Base-by-base conservation (phyloP, 75 land plant species). In the Picea sitchensis region DNA sequence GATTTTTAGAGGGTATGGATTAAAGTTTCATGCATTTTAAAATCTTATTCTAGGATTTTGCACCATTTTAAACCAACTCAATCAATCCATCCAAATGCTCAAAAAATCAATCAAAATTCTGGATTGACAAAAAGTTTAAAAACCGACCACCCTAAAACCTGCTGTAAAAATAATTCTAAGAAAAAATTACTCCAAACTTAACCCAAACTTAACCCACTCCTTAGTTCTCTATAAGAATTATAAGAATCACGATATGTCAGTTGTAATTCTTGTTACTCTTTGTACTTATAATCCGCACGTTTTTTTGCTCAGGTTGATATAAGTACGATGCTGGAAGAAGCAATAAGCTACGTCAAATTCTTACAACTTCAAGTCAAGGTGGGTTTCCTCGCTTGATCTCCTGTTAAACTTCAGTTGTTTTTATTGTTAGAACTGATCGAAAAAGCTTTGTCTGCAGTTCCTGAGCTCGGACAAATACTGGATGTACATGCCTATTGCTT, bases 261-360 rank as follows among this genome's bases (percentile, higher is more conserved):
- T 26, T 26, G 26, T 26, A 26, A 26, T 26, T 26, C 26, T 26
- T 26, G 26, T 26, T 26, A 26, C 26, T 26, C 26, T 75, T 31
- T 17, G 20, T 68, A 17, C 41, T 68, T 20, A 69, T 41, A 41
- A 41, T 41, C 44, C 44, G 44, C 3, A 41, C 44, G 44, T 4
- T 41, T 41, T 41, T 47, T 47, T 47, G 54, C 11, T 0, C 80
- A 92, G 94, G 94, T 92, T 77, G 94, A 92, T 34, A 90, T 90
- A 14, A 89, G 91, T 76, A 89, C 94, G 80, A 92, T 92, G 94
- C 87, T 92, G 64, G 94, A 92, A 80, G 91, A 90, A 83, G 94
- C 90, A 59, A 84, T 90, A 18, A 75, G 80, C 59, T 92, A 92
- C 81, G 94, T 92, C 7, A 92, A 92, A 79, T 90, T 90, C 76